Percentiles rank a stretch among this genome's conserved stretches.
phyloP scores from a whole-genome alignment of 495 filamentous ascomycete genomes.

The Penicillium longicatenatum region DNA sequence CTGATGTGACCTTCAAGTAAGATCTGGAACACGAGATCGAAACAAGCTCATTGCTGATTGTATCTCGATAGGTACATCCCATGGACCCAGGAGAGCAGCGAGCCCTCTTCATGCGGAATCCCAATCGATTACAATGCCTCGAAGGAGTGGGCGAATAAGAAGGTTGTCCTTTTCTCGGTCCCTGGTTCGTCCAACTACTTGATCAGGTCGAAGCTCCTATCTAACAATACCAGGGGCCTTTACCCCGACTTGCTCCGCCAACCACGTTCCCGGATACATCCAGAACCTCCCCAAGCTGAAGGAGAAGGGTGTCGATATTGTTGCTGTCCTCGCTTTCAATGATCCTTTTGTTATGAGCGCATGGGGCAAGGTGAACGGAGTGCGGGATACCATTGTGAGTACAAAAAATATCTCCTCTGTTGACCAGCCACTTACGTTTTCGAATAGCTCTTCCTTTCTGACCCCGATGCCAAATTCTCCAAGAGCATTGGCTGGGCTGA shows the following conservation, averaged over 20 bases:
- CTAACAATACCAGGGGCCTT: slow-evolving; percentile 65
- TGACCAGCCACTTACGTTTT: background rate
- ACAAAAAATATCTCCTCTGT: slow-evolving; percentile 22
- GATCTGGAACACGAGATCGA: slow-evolving; percentile 17
- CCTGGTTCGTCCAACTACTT: slow-evolving; percentile 54
- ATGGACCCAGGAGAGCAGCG: slow-evolving; percentile 62
- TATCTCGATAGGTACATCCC: slow-evolving; percentile 60
- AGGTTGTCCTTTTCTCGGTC: slow-evolving; percentile 85
- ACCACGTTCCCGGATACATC: slow-evolving; percentile 84
- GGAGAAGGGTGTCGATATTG: slow-evolving; percentile 80
- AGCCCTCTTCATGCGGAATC: slow-evolving; percentile 73
- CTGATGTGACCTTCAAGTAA: slow-evolving; percentile 71
- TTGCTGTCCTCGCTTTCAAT: slow-evolving; percentile 83
- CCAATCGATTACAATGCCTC: slow-evolving; percentile 78
- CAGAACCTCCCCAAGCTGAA: slow-evolving; percentile 68
- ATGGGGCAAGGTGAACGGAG: slow-evolving; percentile 89
- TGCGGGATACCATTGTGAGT: slow-evolving; percentile 72
- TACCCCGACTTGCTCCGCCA: slow-evolving; percentile 86
- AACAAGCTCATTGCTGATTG: slow-evolving; percentile 11
- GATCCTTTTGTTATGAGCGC: slow-evolving; percentile 91
- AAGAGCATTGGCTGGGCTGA: slow-evolving; percentile 78
- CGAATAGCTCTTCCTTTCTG: slow-evolving; percentile 73
- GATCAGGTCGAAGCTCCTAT: background rate
- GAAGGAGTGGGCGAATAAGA: slow-evolving; percentile 83
- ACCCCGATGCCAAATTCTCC: slow-evolving; percentile 73